Base-by-base conservation (phyloP, 2,329 filamentous ascomycete genomes). In the Penicillium decumbens region DNA sequence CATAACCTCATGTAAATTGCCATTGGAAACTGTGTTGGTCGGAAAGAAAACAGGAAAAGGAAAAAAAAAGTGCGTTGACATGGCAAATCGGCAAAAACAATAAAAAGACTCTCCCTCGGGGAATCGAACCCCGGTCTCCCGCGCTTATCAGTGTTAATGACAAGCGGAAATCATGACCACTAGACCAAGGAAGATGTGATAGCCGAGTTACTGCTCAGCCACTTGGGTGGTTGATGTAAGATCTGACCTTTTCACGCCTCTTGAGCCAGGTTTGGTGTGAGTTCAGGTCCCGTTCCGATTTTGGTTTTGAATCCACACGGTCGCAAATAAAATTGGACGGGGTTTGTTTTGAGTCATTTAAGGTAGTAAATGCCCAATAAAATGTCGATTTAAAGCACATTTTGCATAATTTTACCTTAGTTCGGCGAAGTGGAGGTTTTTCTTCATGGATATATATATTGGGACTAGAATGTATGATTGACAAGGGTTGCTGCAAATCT, bases 131-230 rank as follows among this genome's bases (percentile, higher is more conserved):
- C 62, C 63, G 66, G 67, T 65, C 65, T 65, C 60, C 66, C 65
- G 67, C 65, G 65, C 65, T 65, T 57, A 54, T 57, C 51, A 29
- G 53, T 53, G 8, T 51, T 62, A 59, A 53, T 68, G 66, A 68
- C 65, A 68, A 67, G 65, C 65, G 67, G 65, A 68, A 64, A 68
- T 68, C 66, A 68, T 68, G 65, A 68, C 66, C 65, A 68, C 66
- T 69, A 69, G 65, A 67, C 65, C 66, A 68, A 58, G 53, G 55
- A 41, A 40, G 10, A 29, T 35, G 43, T 9, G 27, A 28, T 28
- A 10, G 27, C 27, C 27, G 27, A 28, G 27, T 28, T 28, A 28
- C 27, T 28, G 27, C 27, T 28, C 27, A 8, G 8, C 27, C 27
- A 28, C 27, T 28, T 28, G 27, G 27, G 8, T 51, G 43, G 43